A percentile compares a stretch with the other conserved stretches of the same genome.
Conservation (phyloP, 2,329 filamentous ascomycete genomes). For the Allantophomopsis cytisporea region DNA sequence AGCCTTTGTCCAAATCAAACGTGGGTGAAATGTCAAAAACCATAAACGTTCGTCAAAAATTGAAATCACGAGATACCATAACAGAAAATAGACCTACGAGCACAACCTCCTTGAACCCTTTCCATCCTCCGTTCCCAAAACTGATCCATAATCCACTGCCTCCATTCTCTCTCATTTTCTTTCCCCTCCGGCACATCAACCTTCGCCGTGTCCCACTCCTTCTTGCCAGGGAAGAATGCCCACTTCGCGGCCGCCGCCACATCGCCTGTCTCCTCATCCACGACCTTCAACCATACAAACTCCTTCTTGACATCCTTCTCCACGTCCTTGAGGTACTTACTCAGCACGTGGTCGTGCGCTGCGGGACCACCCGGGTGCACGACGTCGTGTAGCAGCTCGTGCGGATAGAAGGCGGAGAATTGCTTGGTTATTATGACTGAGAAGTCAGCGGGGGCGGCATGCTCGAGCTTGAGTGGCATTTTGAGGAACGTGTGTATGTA, state of each 20-base stretch:
- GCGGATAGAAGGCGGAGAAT: slow-evolving; percentile 5
- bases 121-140: slow-evolving; percentile 3
- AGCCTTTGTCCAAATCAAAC: no score
- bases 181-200: slow-evolving; percentile 1
- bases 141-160: slow-evolving; percentile 2
- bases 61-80: no score
- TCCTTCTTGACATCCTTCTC: background rate
- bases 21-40: no score
- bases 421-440: slow-evolving; percentile 2
- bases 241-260: slow-evolving; percentile 7
- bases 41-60: no score
- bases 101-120: slow-evolving; percentile 2
- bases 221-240: slow-evolving; percentile 2
- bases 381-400: slow-evolving; percentile 3
- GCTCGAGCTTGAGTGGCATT: background rate
- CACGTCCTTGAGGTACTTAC: background rate
- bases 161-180: background rate
- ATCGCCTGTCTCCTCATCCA: slow-evolving; percentile 1
- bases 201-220: background rate
- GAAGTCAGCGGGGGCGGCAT: slow-evolving; percentile 2
- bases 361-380: slow-evolving; percentile 5
- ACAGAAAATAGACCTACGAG: background rate
- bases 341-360: slow-evolving; percentile 1
- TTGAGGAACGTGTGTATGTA: background rate
- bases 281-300: slow-evolving; percentile 2